Percentiles rank a stretch among this genome's conserved stretches.
Conservation (phyloP, 1,284 basidiomycete species). For the Rhodotorula sp. region DNA sequence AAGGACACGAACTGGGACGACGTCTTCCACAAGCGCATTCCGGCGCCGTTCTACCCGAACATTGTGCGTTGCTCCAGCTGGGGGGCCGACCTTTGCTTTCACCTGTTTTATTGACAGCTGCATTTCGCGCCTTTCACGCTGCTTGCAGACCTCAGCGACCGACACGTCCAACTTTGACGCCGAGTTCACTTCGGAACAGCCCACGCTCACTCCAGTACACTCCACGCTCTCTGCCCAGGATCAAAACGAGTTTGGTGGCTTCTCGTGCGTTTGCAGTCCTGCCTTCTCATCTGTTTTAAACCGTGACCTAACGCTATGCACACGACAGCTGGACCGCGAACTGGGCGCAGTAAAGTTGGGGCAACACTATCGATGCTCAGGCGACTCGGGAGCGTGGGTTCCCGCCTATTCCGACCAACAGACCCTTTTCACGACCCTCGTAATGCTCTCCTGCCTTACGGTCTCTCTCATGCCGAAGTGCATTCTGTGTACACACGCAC, state of each 20-base stretch:
- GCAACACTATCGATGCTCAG: too few species aligned
- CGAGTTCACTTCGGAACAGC: slow-evolving; percentile 87
- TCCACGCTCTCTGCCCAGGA: slow-evolving; percentile 87
- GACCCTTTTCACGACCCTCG: too few species aligned
- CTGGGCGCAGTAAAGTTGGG: slow-evolving; percentile 18
- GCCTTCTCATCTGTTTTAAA: neutral
- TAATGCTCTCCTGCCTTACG: too few species aligned
- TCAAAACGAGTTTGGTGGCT: slow-evolving; percentile 92
- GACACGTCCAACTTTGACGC: slow-evolving; percentile 82
- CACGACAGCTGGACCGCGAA: slow-evolving; percentile 16
- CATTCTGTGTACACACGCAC: too few species aligned
- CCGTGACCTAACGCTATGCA: neutral
- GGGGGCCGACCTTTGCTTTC: slow-evolving; percentile 49
- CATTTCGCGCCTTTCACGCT: neutral
- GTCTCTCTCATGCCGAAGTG: too few species aligned
- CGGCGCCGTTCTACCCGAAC: slow-evolving; percentile 94
- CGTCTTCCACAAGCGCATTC: slow-evolving; percentile 91
- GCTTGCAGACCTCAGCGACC: slow-evolving; percentile 49
- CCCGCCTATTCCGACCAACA: too few species aligned
- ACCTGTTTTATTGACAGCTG: slow-evolving; percentile 44
- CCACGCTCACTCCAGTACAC: slow-evolving; percentile 95
- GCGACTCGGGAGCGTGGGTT: too few species aligned
- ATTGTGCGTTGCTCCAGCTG: slow-evolving; percentile 62
- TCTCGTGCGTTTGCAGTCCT: slow-evolving; percentile 49
- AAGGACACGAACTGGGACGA: slow-evolving; percentile 96